Base-by-base conservation (phyloP, 306 rosid species). In the Vicia faba region DNA sequence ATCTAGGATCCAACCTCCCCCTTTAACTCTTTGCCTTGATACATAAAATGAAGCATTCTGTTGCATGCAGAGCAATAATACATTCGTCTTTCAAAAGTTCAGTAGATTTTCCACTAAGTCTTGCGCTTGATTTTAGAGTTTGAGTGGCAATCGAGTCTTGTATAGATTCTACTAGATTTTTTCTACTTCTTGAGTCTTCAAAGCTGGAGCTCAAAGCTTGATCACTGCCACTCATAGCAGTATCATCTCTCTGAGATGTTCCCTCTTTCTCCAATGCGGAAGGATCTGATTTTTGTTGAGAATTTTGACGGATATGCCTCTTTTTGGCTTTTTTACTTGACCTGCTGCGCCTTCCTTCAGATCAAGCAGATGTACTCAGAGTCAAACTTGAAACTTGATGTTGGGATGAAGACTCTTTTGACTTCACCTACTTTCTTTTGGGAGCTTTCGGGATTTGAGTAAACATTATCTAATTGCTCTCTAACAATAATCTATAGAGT, bases 1-100 rank as follows among this genome's bases (percentile, higher is more conserved):
- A 72, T 93, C 99, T 25, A 93, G 75, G 81, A 90, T 83, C 97
- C 99, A 93, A 54, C 96, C 96, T 46, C 97, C 99, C 40, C 99
- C 92, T 90, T 84, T 83, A 79, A 80, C 86, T 84, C 99, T 90
- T 82, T 86, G 96, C 69, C 99, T 83, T 60, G 99, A 82, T 43
- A 90, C 86, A 45, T 93, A 93, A 60, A 90, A 83, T 20, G 82
- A 79, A 41, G 90, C 79, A 28, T 65, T 86, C 97, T 76, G 86
- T 86, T 67, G 87, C 92, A 84, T 86, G 83, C 45, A 93, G 72
- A 70, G 97, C 95, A 31, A 93, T 75, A 75, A 93, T 74, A 76
- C 81, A 82, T 16, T 97, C 99, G 74, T 93, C 99, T 79, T 79
- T 90, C 82, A 93, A 82, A 72, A 82, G 81, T 50, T 84, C 95